A percentile compares a stretch with the other conserved stretches of the same genome.
Conservation (phyloP, 768 basidiomycete genomes). For the Trametes coccinea region DNA sequence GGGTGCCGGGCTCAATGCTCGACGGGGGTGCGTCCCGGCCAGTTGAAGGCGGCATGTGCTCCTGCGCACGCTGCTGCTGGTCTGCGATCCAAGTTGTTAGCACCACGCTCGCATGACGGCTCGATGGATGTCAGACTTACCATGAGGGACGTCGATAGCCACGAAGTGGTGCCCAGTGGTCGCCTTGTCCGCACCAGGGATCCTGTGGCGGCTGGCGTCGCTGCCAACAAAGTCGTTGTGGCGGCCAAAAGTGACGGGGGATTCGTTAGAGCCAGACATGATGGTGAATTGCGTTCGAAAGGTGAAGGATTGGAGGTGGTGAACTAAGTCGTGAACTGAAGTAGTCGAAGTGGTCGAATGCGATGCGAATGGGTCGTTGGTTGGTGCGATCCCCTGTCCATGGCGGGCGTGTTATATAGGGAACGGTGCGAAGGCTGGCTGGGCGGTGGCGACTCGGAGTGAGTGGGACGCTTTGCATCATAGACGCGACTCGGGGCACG, state of each 20-base stretch:
- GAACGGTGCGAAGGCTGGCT: neutral
- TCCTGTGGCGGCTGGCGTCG: slow-evolving; percentile 26
- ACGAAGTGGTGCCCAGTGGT: slow-evolving; percentile 30
- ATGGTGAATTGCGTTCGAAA: neutral
- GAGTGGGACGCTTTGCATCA: slow-evolving; percentile 19
- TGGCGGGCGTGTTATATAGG: neutral
- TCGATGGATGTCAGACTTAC: slow-evolving; percentile 10
- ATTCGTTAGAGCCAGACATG: slow-evolving; percentile 22
- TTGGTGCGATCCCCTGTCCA: neutral
- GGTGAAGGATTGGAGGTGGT: neutral
- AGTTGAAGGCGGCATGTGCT: slow-evolving; percentile 29
- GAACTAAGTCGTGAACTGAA: neutral
- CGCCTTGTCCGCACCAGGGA: slow-evolving; percentile 31
- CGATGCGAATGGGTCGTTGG: neutral
- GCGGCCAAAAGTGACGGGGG: slow-evolving; percentile 24
- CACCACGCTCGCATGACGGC: neutral
- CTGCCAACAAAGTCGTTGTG: slow-evolving; percentile 34
- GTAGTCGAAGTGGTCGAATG: neutral
- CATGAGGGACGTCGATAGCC: slow-evolving; percentile 27
- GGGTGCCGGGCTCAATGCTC: slow-evolving; percentile 13
- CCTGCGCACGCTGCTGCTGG: slow-evolving; percentile 23
- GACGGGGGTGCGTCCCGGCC: slow-evolving; percentile 27
- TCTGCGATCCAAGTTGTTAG: neutral
- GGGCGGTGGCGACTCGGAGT: neutral
- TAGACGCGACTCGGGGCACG: slow-evolving; percentile 3